Evolutionary conservation across 2,329 filamentous ascomycete species (phyloP), one percentile per base, ranked within the genome.

Genomic region (Emergomyces pasteurianus): DNA sequence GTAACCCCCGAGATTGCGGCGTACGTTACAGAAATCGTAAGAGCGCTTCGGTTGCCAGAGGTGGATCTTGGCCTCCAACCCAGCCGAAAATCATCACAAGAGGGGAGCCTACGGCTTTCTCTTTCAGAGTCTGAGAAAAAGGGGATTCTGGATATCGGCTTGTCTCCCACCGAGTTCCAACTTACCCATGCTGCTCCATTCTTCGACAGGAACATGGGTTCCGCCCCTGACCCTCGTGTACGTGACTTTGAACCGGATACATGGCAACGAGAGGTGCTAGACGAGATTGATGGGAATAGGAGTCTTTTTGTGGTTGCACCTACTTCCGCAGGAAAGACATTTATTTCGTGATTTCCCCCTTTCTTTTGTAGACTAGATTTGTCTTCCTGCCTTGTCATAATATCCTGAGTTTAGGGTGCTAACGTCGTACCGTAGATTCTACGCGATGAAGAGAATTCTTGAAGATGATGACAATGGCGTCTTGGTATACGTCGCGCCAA

Each of bases 311-410:
- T 90, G 0, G 84, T 92, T 9, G 88, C 88, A 0, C 88, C 88
- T 0, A 92, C 88, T 0, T 89, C 85, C 28, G 86, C 89, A 0
- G 89, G 89, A 64, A 92, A 92, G 72, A 92, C 88, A 0, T 92
- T 92, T 71, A 92, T 92, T 62, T 87, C 84, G 69, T 72, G 59
- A 67, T 70, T 66, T 16, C 12, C 8, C 28, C 18, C 21, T 31
- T 31, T 7, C 31, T 31, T 31, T n/a, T n/a, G n/a, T n/a, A n/a
- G n/a, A n/a, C n/a, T n/a, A n/a, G n/a, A n/a, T 31, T 36, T 18
- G 5, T 21, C 18, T 16, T n/a, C 18, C 23, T 16, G 12, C 28
- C 1, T 18, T 5, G 9, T 50, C 28, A 40, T 50, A 16, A 40
- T 14, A 23, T 21, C n/a, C 36, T 36, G 9, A 3, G 23, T 18